phyloP scores from a whole-genome alignment of 805 yeast species.

The Candida verbasci region DNA sequence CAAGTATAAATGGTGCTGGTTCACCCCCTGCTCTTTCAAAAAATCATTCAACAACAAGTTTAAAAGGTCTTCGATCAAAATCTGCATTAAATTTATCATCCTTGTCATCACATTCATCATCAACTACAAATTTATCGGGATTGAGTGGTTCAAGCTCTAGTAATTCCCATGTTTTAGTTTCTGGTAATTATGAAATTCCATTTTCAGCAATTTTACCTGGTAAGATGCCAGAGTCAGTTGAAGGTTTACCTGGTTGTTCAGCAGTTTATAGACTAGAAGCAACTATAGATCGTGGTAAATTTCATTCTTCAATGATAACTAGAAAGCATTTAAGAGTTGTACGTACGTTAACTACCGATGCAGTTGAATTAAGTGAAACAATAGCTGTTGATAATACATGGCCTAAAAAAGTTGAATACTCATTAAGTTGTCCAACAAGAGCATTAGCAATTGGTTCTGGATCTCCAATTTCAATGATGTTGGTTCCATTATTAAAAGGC shows the following conservation, averaged over 20 bases:
- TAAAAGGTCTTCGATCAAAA: slow-evolving; percentile 31
- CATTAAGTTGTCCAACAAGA: slow-evolving; percentile 78
- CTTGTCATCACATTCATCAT: slow-evolving; percentile 20
- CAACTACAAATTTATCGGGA: slow-evolving; percentile 16
- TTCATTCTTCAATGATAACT: slow-evolving; percentile 58
- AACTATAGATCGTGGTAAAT: slow-evolving; percentile 76
- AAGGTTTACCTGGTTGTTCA: slow-evolving; percentile 80
- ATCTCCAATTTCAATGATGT: slow-evolving; percentile 60
- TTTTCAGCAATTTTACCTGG: slow-evolving; percentile 86
- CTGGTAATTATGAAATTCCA: slow-evolving; percentile 88
- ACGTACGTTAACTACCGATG: slow-evolving; percentile 82
- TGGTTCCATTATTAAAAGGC: slow-evolving; percentile 82
- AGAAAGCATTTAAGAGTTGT: slow-evolving; percentile 75
- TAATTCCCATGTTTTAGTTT: slow-evolving; percentile 41
- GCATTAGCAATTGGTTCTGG: slow-evolving; percentile 88
- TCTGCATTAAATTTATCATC: slow-evolving; percentile 22
- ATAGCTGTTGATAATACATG: slow-evolving; percentile 92
- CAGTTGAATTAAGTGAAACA: slow-evolving; percentile 84
- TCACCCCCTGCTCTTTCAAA: slow-evolving; percentile 26
- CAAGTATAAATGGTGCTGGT: slow-evolving; percentile 4
- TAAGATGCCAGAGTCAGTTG: slow-evolving; percentile 77
- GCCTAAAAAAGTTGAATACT: slow-evolving; percentile 91
- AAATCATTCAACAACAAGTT: slow-evolving; percentile 41
- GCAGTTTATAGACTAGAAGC: slow-evolving; percentile 73
- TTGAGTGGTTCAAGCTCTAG: slow-evolving; percentile 8